A percentile compares a stretch with the other conserved stretches of the same genome.
These are phyloP conservation scores for Terana coerulea DNA, from an alignment of 768 basidiomycete genomes.

Conservation along the genomic window DNA sequence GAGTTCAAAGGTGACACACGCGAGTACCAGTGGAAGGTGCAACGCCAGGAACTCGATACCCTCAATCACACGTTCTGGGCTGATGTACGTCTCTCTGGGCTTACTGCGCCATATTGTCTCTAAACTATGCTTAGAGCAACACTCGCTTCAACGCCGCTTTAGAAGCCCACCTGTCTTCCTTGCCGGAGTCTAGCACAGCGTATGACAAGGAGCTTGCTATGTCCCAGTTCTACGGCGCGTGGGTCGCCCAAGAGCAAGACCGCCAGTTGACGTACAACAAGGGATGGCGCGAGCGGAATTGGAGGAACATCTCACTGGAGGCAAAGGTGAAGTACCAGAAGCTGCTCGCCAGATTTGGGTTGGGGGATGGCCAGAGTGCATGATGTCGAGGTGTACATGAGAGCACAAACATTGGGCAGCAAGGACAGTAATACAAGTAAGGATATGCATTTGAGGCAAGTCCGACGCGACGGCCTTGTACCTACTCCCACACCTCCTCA, in stretches of 20 bases:
- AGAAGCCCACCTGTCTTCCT: slow-evolving; percentile 48
- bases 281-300: slow-evolving; percentile 67
- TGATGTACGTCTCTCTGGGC: slow-evolving; percentile 50
- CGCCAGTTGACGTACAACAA: slow-evolving; percentile 56
- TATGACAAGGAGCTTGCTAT: slow-evolving; percentile 65
- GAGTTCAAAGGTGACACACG: slow-evolving; percentile 54
- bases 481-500: slow-evolving; percentile 29
- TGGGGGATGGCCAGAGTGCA: too few relatives aligned
- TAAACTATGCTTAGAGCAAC: slow-evolving; percentile 55
- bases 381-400: too few relatives aligned
- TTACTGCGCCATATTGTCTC: not conserved
- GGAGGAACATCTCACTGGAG: slow-evolving; percentile 52
- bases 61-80: slow-evolving; percentile 81
- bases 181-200: slow-evolving; percentile 46
- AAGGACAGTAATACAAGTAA: too few relatives aligned
- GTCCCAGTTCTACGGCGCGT: slow-evolving; percentile 68
- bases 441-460: too few relatives aligned
- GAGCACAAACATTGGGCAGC: too few relatives aligned
- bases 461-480: too few relatives aligned
- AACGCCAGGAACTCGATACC: slow-evolving; percentile 67
- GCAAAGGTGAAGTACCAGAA: slow-evolving; percentile 47
- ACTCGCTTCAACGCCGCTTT: slow-evolving; percentile 74
- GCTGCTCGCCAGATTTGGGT: slow-evolving; percentile 19
- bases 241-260: slow-evolving; percentile 65
- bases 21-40: slow-evolving; percentile 68